Conservation (phyloP, 163 green algal genomes). For the Coccomyxa subellipsoidea region DNA sequence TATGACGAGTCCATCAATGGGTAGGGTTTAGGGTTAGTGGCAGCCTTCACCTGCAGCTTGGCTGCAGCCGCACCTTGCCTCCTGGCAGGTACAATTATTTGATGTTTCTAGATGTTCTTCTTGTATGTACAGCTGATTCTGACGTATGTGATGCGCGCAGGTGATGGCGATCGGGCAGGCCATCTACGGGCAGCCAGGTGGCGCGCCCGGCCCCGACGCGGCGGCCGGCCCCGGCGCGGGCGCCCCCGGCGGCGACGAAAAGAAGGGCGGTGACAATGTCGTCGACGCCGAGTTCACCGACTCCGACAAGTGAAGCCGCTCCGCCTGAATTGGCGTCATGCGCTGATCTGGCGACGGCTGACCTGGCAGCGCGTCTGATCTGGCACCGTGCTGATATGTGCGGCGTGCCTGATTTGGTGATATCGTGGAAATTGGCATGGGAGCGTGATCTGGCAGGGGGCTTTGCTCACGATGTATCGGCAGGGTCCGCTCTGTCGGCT, state of each 20-base stretch:
- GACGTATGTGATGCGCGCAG: not conserved
- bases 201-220: slow-evolving; percentile 25
- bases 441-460: too few relatives aligned
- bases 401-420: not conserved
- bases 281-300: slow-evolving; percentile 98
- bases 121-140: not conserved
- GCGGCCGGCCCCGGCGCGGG: slow-evolving; percentile 31
- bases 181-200: slow-evolving; percentile 70
- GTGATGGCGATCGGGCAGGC: slow-evolving; percentile 85
- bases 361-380: not conserved
- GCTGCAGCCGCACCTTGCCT: too few relatives aligned
- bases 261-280: slow-evolving; percentile 72
- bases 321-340: not conserved
- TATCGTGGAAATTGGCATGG: not conserved
- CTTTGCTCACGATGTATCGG: too few relatives aligned
- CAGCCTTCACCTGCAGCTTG: too few relatives aligned
- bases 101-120: too few relatives aligned
- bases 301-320: slow-evolving; percentile 24
- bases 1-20: too few relatives aligned
- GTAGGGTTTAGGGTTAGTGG: too few relatives aligned
- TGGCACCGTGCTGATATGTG: not conserved
- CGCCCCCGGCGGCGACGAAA: slow-evolving; percentile 23
- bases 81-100: too few relatives aligned
- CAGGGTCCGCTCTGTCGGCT: too few relatives aligned
- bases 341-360: not conserved